A percentile compares a stretch with the other conserved stretches of the same genome.
phyloP scores from a whole-genome alignment of 768 basidiomycete genomes.

The Mycena capillaripes region DNA sequence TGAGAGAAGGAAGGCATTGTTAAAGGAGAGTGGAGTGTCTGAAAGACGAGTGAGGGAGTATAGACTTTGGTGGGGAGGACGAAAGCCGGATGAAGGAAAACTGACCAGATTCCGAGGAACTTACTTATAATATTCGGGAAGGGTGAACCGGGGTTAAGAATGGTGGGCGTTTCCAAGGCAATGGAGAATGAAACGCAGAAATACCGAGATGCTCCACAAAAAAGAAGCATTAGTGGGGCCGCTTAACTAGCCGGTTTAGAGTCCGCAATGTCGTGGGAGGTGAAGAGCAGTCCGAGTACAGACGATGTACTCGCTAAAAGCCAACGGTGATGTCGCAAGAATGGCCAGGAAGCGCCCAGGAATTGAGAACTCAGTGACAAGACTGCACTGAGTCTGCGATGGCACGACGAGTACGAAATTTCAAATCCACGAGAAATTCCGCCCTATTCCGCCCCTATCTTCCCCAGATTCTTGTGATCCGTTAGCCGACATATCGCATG shows the following conservation, averaged over 20 bases:
- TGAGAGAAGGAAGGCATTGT: conserved; percentile 35
- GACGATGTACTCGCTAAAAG: too few relatives aligned
- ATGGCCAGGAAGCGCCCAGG: too few relatives aligned
- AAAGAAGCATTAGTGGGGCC: conserved; percentile 1
- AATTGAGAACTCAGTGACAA: too few relatives aligned
- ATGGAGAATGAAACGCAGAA: background rate
- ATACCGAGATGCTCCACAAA: background rate
- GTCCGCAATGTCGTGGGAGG: background rate
- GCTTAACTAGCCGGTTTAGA: background rate
- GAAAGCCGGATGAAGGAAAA: conserved; percentile 17
- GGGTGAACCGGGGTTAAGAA: background rate
- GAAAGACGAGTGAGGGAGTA: conserved; percentile 25
- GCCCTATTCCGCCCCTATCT: background rate
- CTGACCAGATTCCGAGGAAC: background rate
- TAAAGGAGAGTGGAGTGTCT: conserved; percentile 32
- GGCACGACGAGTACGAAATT: too few relatives aligned
- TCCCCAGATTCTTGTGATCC: background rate
- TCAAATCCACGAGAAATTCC: too few relatives aligned
- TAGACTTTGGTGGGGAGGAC: conserved; percentile 19
- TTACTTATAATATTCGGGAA: conserved; percentile 16
- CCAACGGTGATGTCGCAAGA: too few relatives aligned
- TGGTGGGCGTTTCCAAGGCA: conserved; percentile 11
- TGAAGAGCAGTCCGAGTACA: background rate
- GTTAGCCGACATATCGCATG: background rate
- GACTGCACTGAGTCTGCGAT: too few relatives aligned